A percentile compares a stretch with the other conserved stretches of the same genome.
These are phyloP conservation scores for Hirschioporus abietinus DNA, from an alignment of 768 basidiomycete genomes.

Conservation along the genomic window DNA sequence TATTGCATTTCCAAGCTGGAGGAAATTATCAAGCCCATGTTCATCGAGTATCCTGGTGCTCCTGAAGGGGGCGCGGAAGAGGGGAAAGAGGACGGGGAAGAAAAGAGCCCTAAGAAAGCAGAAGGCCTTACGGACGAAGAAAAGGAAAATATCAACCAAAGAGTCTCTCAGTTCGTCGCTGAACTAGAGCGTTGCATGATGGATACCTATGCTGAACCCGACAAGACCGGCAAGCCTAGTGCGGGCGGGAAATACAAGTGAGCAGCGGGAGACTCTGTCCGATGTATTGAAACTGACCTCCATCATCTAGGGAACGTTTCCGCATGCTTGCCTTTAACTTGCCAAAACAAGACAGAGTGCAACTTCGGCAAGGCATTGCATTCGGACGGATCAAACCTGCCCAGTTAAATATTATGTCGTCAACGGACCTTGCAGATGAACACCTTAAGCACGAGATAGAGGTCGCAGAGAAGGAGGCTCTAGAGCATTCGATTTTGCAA, in stretches of 20 bases:
- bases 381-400: slow-evolving; percentile 58
- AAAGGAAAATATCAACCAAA: slow-evolving; percentile 46
- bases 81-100: slow-evolving; percentile 19
- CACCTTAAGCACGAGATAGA: slow-evolving; percentile 80
- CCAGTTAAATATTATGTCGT: slow-evolving; percentile 79
- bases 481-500: slow-evolving; percentile 80
- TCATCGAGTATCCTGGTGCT: slow-evolving; percentile 61
- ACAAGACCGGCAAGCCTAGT: slow-evolving; percentile 57
- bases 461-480: slow-evolving; percentile 72
- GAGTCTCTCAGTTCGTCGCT: slow-evolving; percentile 57
- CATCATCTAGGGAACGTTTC: slow-evolving; percentile 68
- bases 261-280: slow-evolving; percentile 20
- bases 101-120: slow-evolving; percentile 36
- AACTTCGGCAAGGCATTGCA: slow-evolving; percentile 75
- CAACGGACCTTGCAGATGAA: slow-evolving; percentile 85
- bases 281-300: slow-evolving; percentile 7
- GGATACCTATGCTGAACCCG: slow-evolving; percentile 71
- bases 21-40: slow-evolving; percentile 66
- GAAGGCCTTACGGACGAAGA: slow-evolving; percentile 60
- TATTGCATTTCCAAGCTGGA: slow-evolving; percentile 76
- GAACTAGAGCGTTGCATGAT: slow-evolving; percentile 75
- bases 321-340: slow-evolving; percentile 87
- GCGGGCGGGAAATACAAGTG: slow-evolving; percentile 82
- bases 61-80: slow-evolving; percentile 26
- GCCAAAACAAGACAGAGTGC: slow-evolving; percentile 72